Evolutionary conservation across 192 early-diverging fungal species (phyloP).

Genomic region (Phlyctochytrium arcticum): DNA sequence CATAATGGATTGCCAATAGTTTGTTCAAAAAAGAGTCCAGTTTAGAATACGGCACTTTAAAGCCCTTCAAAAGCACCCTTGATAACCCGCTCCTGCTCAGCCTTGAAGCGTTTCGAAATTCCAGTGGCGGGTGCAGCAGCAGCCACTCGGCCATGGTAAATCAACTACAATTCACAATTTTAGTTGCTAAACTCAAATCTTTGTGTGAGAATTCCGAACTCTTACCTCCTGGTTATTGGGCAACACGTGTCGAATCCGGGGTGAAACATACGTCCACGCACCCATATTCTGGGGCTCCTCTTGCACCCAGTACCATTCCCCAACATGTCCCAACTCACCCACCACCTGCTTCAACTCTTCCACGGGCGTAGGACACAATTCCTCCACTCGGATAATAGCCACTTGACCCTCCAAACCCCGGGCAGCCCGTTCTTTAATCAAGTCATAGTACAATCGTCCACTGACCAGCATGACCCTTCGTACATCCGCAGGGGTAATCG

Average conservation of each 20-base stretch:
- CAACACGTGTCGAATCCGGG: constrained; percentile 72
- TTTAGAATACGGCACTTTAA: no score
- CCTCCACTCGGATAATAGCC: constrained; percentile 86
- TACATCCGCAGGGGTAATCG: constrained; percentile 32
- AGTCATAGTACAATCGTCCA: constrained; percentile 92
- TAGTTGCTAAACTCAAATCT: no score
- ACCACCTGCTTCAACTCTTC: constrained; percentile 62
- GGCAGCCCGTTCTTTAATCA: constrained; percentile 70
- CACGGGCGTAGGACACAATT: constrained; percentile 87
- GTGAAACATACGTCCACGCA: constrained; percentile 81
- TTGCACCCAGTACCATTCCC: constrained; percentile 47
- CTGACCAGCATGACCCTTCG: constrained; percentile 80
- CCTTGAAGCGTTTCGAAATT: constrained; percentile 62
- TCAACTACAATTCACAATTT: constrained; percentile 13
- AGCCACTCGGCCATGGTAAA: constrained; percentile 70
- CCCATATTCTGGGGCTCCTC: constrained; percentile 97
- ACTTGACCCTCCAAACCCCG: constrained; percentile 51
- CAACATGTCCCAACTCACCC: constrained; percentile 54
- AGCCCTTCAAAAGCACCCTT: constrained; percentile 28
- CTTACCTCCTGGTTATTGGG: constrained; percentile 40
- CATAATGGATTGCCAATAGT: no score
- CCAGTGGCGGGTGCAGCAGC: constrained; percentile 80
- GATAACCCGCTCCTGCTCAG: constrained; percentile 48
- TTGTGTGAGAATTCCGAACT: background rate
- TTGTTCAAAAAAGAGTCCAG: no score